Evolutionary conservation across 768 basidiomycete species (phyloP), one percentile per base, ranked within the genome.

Genomic region (Naganishia antarctica): DNA sequence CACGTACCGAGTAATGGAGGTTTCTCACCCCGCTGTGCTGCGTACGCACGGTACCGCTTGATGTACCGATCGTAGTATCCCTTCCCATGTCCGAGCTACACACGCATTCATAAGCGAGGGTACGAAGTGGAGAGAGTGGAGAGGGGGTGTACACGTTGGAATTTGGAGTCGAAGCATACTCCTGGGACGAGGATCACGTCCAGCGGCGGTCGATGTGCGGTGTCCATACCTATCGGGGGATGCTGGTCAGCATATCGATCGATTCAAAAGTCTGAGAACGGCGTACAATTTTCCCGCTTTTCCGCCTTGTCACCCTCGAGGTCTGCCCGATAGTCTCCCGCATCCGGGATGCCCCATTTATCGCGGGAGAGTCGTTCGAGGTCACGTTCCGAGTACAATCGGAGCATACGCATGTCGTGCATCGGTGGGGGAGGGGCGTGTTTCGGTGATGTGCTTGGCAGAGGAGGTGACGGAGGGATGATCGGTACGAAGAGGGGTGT

Each of bases 271-370:
- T n/a, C n/a, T n/a, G 23, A 44, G 29, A n/a, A 15, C 4, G 12
- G 43, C 66, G 11, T 40, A 63, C 61, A 61, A 26, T 67, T 53
- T 31, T 67, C 48, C 45, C 66, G 11, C 26, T 4, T 25, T 21
- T 28, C 28, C 1, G n/a, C n/a, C n/a, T n/a, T n/a, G n/a, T n/a
- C n/a, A n/a, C 32, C 46, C 37, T 62, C 25, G 1, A 28, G 28
- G n/a, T 41, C 53, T 16, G 12, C 53, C 34, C 46, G 16, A 16
- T 34, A 5, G 4, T 9, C 13, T 15, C 65, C 60, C 4, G 65
- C 61, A 45, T 63, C 66, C 12, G 66, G 66, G 28, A 67, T 67
- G 11, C 66, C 66, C 66, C 66, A 67, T 26, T 49, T 50, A n/a
- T 57, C 53, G 9, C 49, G 37, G 12, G 21, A n/a, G 40, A 51